Conservation (phyloP, 495 filamentous ascomycete genomes). For the Lasiosphaeriaceae sp. region DNA sequence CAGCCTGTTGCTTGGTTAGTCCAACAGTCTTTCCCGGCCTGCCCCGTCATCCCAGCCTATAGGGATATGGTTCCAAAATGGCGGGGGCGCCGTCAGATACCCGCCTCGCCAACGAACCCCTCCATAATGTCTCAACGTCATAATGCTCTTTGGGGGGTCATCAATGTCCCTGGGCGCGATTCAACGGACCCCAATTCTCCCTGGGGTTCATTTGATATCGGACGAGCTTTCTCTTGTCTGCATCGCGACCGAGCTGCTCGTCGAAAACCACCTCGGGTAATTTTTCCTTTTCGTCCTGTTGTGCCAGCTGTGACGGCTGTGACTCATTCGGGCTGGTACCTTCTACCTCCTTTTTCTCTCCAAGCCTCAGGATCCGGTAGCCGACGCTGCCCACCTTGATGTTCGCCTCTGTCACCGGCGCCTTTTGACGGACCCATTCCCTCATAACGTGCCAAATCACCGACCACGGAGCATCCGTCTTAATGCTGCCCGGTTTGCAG, state of each 20-base stretch:
- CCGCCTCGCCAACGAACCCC: too few species aligned
- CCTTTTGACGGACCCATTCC: constrained; percentile 78
- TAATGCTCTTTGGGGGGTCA: background rate
- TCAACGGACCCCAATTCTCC: constrained; percentile 92
- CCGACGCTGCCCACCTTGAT: constrained; percentile 67
- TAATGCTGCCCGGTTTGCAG: constrained; percentile 79
- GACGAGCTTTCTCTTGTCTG: constrained; percentile 58
- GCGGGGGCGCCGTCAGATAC: too few species aligned
- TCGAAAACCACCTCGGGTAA: constrained; percentile 73
- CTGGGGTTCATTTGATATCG: constrained; percentile 85
- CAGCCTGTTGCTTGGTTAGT: too few species aligned
- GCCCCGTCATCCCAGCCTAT: too few species aligned
- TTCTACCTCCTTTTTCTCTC: constrained; percentile 21
- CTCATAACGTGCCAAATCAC: constrained; percentile 92
- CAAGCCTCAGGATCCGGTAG: constrained; percentile 52
- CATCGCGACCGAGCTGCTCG: constrained; percentile 68
- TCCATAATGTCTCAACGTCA: too few species aligned
- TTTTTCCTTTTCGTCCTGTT: constrained; percentile 25
- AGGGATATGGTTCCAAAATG: too few species aligned
- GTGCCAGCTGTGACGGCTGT: too few species aligned
- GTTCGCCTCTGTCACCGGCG: constrained; percentile 64
- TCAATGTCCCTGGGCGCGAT: constrained; percentile 57
- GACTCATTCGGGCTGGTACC: constrained; percentile 7
- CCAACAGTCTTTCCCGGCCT: too few species aligned
- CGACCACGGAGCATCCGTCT: constrained; percentile 85